Evolutionary conservation across 2,329 filamentous ascomycete genomes (phyloP).

Genomic region (Ophiocordyceps sinensis): DNA sequence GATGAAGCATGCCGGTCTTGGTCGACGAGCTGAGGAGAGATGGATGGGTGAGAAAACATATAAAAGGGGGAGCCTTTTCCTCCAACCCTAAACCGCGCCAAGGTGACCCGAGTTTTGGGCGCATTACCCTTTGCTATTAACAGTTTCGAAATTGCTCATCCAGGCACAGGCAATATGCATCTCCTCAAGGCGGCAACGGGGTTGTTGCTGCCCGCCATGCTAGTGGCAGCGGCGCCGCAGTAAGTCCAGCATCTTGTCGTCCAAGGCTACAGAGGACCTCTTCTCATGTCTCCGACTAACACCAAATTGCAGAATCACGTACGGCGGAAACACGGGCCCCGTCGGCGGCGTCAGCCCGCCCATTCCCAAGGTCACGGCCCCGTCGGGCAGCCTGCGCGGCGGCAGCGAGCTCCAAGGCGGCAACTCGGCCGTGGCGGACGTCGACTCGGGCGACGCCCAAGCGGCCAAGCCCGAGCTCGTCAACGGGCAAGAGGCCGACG

Average conservation of each 20-base stretch:
- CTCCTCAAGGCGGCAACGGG: neutral
- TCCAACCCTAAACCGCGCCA: too few species aligned
- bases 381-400: constrained; percentile 26
- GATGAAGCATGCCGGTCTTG: too few species aligned
- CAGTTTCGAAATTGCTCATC: neutral
- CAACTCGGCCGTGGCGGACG: constrained; percentile 20
- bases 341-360: constrained; percentile 25
- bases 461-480: constrained; percentile 26
- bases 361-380: constrained; percentile 20
- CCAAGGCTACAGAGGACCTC: too few species aligned
- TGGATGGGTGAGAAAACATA: too few species aligned
- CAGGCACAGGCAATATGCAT: neutral
- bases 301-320: constrained; percentile 4
- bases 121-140: too few species aligned
- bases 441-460: constrained; percentile 22
- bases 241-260: neutral
- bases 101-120: too few species aligned
- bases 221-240: neutral
- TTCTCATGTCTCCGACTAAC: neutral
- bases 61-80: too few species aligned
- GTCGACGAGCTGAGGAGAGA: too few species aligned
- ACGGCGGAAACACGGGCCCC: constrained; percentile 26
- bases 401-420: constrained; percentile 24
- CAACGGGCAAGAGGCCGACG: constrained; percentile 33
- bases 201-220: neutral